These are phyloP conservation scores for Ustilago vetiveriae DNA, from an alignment of 1,284 basidiomycete genomes.

Conservation along the genomic window DNA sequence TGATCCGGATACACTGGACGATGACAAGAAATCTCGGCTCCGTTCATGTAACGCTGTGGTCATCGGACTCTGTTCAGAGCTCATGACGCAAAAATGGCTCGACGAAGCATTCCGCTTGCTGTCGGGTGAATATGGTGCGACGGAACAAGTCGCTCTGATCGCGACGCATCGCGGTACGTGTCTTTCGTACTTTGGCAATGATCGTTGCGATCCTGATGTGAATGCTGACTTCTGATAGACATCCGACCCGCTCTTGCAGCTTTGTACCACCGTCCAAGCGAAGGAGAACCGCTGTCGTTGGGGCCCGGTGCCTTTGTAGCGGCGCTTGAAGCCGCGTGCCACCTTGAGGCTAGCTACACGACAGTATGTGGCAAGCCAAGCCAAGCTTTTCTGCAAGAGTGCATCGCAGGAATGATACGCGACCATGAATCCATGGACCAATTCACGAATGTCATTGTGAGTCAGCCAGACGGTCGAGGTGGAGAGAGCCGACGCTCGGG, in stretches of 20 bases:
- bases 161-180: slow-evolving; percentile 46
- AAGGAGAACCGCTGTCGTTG: slow-evolving; percentile 26
- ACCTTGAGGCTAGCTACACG: slow-evolving; percentile 8
- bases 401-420: slow-evolving; percentile 34
- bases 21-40: slow-evolving; percentile 10
- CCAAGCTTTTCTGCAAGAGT: slow-evolving; percentile 33
- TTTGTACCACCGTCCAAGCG: slow-evolving; percentile 38
- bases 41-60: slow-evolving; percentile 31
- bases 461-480: not conserved
- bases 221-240: not conserved
- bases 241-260: slow-evolving; percentile 6
- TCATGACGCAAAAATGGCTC: slow-evolving; percentile 45
- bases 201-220: too few species aligned
- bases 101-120: slow-evolving; percentile 37
- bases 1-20: slow-evolving; percentile 8
- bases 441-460: slow-evolving; percentile 41
- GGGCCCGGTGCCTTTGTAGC: slow-evolving; percentile 43
- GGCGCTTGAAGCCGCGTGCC: slow-evolving; percentile 33
- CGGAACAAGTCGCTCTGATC: slow-evolving; percentile 20
- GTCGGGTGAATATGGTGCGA: slow-evolving; percentile 23
- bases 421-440: slow-evolving; percentile 3
- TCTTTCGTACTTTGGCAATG: too few species aligned
- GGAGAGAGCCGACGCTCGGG: too few species aligned
- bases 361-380: slow-evolving; percentile 41
- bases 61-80: slow-evolving; percentile 38